Base-by-base conservation (phyloP, 495 filamentous ascomycete genomes). In the Cladorrhinum samala region DNA sequence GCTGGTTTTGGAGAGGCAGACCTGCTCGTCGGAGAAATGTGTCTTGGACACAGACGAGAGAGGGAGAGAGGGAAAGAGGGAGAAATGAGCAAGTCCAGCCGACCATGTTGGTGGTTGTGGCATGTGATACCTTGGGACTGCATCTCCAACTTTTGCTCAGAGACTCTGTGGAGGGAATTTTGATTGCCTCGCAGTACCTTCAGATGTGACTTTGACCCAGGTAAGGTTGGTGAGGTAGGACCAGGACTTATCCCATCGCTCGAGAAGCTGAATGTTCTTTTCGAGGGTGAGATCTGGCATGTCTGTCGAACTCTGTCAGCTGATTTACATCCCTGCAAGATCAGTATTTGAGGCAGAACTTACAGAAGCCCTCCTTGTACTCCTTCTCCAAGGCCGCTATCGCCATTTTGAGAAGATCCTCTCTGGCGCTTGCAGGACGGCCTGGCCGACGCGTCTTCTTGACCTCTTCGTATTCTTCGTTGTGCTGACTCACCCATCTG, bases 391-490 rank as follows among this genome's bases (percentile, higher is more conserved):
- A 88, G 17, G 70, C 71, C 17, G 77, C 75, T 43, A 86, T 83
- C 43, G 82, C 81, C 60, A 91, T 83, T 56, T 77, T 81, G 20
- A 97, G 70, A 3, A 86, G 69, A 65, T 91, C 88, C 62, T 96
- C 89, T 49, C 81, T 80, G 24, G 83, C 79, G 60, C 80, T 87
- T 3, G 91, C 73, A 19, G 94, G 89, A 24, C 93, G 81, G 14
- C 94, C 92, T 37, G 88, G 78, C 19, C 94, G 80, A 11, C 91
- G 84, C 43, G 86, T 79, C 57, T 82, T 83, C 66, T 91, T 85
- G 50, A 93, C 66, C 50, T 80, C 72, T 39, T 80, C 77, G 33
- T 93, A 77, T 57, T 95, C 89, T 33, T 86, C 83, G 51, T 87
- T 82, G 59, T 89, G 69, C 36, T 91, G 86, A 58, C 83, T 72